Evolutionary conservation across 768 basidiomycete genomes (phyloP).

Genomic region (Phaeotremella skinneri): DNA sequence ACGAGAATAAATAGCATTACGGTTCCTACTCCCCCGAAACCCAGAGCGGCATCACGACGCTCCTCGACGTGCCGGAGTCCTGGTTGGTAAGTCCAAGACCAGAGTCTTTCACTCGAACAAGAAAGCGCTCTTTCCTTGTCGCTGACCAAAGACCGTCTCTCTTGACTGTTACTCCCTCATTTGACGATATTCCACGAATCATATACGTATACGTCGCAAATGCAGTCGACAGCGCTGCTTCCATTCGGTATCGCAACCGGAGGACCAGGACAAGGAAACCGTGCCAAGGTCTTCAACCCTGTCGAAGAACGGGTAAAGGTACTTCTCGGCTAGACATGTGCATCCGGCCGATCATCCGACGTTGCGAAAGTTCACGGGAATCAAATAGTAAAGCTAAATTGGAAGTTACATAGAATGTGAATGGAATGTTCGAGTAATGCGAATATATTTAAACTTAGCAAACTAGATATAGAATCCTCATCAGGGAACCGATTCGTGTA

Average conservation of each 20-base stretch:
- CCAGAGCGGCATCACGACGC: constrained; percentile 17
- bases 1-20: constrained; percentile 23
- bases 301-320: constrained; percentile 50
- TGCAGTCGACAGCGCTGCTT: constrained; percentile 39
- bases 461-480: too few species aligned
- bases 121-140: too few species aligned
- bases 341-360: too few species aligned
- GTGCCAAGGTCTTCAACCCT: constrained; percentile 43
- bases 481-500: too few species aligned
- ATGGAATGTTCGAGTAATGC: too few species aligned
- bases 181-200: background rate
- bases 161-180: background rate
- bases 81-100: constrained; percentile 31
- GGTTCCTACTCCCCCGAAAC: constrained; percentile 12
- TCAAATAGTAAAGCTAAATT: too few species aligned
- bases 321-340: constrained; percentile 36
- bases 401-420: too few species aligned
- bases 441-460: too few species aligned
- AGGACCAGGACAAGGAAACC: constrained; percentile 23
- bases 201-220: background rate
- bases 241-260: constrained; percentile 50
- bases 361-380: background rate
- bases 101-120: too few species aligned
- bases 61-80: constrained; percentile 20
- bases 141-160: too few species aligned